phyloP scores from a whole-genome alignment of 163 green algal genomes.

The Chloroidium sp. region DNA sequence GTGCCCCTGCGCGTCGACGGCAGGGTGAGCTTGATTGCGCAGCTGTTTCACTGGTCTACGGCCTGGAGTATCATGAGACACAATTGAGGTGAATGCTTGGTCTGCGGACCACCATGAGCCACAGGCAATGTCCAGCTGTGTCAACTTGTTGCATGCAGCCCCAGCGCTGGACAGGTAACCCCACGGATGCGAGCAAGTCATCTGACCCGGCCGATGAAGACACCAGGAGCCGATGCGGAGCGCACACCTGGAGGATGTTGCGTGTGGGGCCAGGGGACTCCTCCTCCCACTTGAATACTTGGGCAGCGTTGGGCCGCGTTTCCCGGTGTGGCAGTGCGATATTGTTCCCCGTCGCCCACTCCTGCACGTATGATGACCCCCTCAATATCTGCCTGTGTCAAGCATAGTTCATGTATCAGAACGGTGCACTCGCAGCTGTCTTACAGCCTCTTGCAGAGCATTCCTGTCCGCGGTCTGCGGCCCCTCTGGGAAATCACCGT shows the following conservation, averaged over 20 bases:
- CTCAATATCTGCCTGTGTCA: no score
- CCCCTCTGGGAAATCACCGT: no score
- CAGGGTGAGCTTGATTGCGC: no score
- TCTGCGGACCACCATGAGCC: neutral
- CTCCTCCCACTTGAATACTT: constrained; percentile 40
- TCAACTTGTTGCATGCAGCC: neutral
- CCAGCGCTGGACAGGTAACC: constrained; percentile 1
- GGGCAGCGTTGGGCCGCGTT: constrained; percentile 9
- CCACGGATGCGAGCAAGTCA: no score
- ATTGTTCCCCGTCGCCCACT: constrained; percentile 26
- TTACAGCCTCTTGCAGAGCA: neutral
- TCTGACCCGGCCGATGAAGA: no score
- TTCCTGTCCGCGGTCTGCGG: no score
- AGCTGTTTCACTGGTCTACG: no score
- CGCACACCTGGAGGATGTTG: constrained; percentile 54
- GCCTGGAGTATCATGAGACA: no score
- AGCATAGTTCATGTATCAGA: no score
- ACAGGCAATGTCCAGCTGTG: neutral
- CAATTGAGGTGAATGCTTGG: neutral
- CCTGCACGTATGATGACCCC: constrained; percentile 10
- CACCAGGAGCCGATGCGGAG: no score
- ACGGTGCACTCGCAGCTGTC: no score
- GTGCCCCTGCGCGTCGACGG: constrained; percentile 56
- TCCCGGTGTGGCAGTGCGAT: constrained; percentile 20
- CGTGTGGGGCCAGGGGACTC: constrained; percentile 17